Evolutionary conservation across 2,329 filamentous ascomycete genomes (phyloP).

Genomic region (Cordyceps fumosorosea): DNA sequence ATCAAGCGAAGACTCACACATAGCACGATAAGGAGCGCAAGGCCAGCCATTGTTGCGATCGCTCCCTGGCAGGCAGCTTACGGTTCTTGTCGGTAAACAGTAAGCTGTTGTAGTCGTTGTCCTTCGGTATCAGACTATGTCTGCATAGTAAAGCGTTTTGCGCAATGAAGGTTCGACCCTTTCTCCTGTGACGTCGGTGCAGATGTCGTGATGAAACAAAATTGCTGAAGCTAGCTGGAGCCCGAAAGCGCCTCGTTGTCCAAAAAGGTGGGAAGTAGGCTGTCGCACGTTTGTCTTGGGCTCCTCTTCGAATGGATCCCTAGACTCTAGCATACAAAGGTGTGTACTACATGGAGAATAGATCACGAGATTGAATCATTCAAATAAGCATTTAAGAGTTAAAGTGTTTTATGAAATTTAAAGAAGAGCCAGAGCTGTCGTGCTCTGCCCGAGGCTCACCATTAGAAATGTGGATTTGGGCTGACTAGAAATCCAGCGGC

Average conservation of each 20-base stretch:
- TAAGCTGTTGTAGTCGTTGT: not conserved
- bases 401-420: no score
- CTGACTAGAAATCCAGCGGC: not conserved
- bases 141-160: not conserved
- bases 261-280: not conserved
- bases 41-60: conserved; percentile 30
- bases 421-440: no score
- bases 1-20: conserved; percentile 27
- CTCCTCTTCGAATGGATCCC: not conserved
- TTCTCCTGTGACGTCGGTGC: not conserved
- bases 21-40: conserved; percentile 34
- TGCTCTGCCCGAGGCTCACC: no score
- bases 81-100: not conserved
- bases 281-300: not conserved
- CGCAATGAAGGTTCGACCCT: not conserved
- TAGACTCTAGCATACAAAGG: no score
- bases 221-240: not conserved
- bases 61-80: not conserved
- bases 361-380: no score
- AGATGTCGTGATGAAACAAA: conserved; percentile 1
- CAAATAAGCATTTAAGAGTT: no score
- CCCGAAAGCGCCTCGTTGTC: conserved; percentile 6
- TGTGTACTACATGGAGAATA: no score
- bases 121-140: not conserved
- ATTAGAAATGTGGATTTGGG: not conserved